These are phyloP conservation scores for Chlorella vulgaris DNA, from an alignment of 139 green algal species.

Conservation along the genomic window DNA sequence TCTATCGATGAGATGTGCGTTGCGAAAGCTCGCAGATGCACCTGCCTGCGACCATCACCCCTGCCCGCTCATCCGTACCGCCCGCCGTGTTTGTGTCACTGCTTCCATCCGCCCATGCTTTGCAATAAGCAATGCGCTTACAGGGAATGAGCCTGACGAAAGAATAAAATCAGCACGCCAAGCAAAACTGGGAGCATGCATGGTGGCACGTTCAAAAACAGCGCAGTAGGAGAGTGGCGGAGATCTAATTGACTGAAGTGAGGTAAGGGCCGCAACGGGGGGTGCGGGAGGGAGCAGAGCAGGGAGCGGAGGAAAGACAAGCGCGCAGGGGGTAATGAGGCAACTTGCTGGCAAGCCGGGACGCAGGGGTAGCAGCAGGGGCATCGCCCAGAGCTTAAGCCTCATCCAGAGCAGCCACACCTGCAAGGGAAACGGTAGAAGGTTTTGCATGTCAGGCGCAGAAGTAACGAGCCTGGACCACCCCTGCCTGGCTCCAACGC, in stretches of 20 bases:
- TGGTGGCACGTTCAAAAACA: neutral
- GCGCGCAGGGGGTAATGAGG: no score
- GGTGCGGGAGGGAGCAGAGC: neutral
- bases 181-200: neutral
- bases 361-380: neutral
- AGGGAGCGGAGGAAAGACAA: neutral
- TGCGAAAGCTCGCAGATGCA: no score
- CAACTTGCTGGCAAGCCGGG: no score
- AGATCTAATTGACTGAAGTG: neutral
- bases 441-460: neutral
- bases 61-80: no score
- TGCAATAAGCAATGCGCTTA: neutral
- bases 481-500: no score
- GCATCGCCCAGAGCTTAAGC: neutral
- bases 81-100: no score
- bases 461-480: neutral
- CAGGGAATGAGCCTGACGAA: neutral
- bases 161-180: neutral
- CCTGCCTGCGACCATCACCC: no score
- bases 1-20: no score
- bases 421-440: neutral
- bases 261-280: neutral
- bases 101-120: no score
- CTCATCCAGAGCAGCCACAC: slow-evolving; percentile 38
- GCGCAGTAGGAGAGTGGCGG: neutral